A percentile compares a stretch with the other conserved stretches of the same genome.
These are phyloP conservation scores for Vigna nakashimae DNA, from an alignment of 306 rosid species.

Conservation along the genomic window DNA sequence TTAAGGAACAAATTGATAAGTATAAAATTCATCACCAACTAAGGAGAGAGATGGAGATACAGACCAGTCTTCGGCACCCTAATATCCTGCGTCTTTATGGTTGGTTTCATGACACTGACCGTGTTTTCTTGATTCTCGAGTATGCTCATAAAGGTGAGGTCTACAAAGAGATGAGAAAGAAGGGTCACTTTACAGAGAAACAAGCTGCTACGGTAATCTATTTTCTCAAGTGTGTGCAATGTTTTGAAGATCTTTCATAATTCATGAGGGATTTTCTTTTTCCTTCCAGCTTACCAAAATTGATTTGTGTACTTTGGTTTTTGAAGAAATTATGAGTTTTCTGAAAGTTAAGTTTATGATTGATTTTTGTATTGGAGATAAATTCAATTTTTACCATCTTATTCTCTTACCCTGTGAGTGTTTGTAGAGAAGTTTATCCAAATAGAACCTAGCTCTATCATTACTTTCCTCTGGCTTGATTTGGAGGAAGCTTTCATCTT, in stretches of 20 bases:
- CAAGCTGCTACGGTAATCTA: conserved; percentile 74
- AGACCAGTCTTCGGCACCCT: conserved; percentile 69
- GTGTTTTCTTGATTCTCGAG: conserved; percentile 82
- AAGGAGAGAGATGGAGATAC: conserved; percentile 84
- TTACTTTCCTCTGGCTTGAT: background rate
- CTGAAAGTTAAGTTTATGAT: background rate
- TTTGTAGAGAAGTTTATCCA: background rate
- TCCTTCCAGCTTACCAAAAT: background rate
- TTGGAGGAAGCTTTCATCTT: background rate
- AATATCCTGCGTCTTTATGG: conserved; percentile 75
- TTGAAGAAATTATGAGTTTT: background rate
- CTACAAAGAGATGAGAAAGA: conserved; percentile 64
- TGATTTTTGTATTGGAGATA: background rate
- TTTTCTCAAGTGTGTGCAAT: background rate
- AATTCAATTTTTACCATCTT: background rate
- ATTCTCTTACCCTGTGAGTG: background rate
- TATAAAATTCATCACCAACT: conserved; percentile 75
- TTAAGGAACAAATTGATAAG: conserved; percentile 80
- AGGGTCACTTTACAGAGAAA: conserved; percentile 61
- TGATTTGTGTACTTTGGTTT: background rate
- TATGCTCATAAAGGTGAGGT: conserved; percentile 90
- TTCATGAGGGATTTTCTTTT: background rate
- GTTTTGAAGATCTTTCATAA: background rate
- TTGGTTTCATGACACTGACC: conserved; percentile 78
- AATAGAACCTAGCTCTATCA: background rate